Evolutionary conservation across 441 rosid genomes (phyloP).

Genomic region (Pelargonium australe): DNA sequence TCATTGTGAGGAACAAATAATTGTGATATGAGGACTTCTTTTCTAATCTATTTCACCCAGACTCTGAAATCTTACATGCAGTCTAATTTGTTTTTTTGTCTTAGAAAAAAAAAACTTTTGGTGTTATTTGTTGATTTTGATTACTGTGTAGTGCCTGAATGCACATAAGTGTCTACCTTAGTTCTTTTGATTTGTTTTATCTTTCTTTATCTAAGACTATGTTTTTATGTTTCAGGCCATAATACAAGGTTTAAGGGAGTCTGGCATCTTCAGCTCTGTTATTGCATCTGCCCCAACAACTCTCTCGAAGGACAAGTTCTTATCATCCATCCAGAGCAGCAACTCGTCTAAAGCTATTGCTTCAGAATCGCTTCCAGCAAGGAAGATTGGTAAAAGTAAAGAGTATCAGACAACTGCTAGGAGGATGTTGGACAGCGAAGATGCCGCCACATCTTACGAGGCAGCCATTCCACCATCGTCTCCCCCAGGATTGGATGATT

Average conservation of each 20-base stretch:
- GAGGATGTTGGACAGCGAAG: slow-evolving; percentile 38
- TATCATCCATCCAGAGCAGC: slow-evolving; percentile 36
- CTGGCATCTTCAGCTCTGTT: slow-evolving; percentile 60
- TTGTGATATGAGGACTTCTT: no score
- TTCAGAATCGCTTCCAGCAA: slow-evolving; percentile 36
- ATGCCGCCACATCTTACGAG: no score
- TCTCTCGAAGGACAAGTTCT: slow-evolving; percentile 48
- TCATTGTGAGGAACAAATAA: no score
- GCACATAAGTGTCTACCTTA: no score
- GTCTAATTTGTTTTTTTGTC: no score
- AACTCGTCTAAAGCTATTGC: slow-evolving; percentile 46
- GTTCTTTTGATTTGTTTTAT: no score
- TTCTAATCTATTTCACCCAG: no score
- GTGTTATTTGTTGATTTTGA: no score
- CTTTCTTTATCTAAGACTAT: no score
- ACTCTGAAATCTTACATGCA: no score
- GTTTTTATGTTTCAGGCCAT: slow-evolving; percentile 38
- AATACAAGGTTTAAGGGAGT: slow-evolving; percentile 57
- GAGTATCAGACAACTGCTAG: slow-evolving; percentile 42
- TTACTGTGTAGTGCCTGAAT: no score
- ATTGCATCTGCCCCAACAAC: slow-evolving; percentile 46
- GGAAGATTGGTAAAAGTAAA: slow-evolving; percentile 30
- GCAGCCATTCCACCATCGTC: slow-evolving; percentile 53
- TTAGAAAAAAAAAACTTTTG: no score
- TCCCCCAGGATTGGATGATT: slow-evolving; percentile 44